Evolutionary conservation across 768 basidiomycete genomes (phyloP), one percentile per base, ranked within the genome.

Genomic region (Goffeauzyma gilvescens): DNA sequence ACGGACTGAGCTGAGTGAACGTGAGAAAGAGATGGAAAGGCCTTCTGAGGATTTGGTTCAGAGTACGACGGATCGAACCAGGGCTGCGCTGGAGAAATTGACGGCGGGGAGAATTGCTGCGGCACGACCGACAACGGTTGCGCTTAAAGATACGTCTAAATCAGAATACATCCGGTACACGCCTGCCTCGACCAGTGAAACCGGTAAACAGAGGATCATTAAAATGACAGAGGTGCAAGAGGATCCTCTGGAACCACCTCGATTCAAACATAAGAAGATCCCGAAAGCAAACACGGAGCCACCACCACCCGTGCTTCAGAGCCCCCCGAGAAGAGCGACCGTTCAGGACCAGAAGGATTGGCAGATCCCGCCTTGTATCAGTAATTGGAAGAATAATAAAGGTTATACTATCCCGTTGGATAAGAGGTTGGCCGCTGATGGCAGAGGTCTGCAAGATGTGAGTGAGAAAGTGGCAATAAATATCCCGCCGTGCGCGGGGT

Each of bases 371-470:
- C 93, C 93, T 14, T 96, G 90, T 63, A 95, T 98, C 47, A 90
- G 85, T 21, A 98, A 98, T 66, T 98, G 93, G 93, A 98, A 98
- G 70, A 98, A 98, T 70, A 95, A 96, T 76, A 98, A 96, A 67
- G 93, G 93, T 73, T 98, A 89, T 63, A 96, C 93, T 1, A 95
- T 96, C 56, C 90, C 93, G 27, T 72, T 96, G 25, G 93, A 96
- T 61, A 96, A 98, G 68, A 82, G 90, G 50, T 69, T 98, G 41
- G 93, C 93, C 28, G 90, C 93, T 3, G 93, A 96, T 63, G 90
- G 90, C n/a, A 74, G 90, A 53, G 93, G 93, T 45, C 71, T 98
- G 25, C 93, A 98, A 65, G 93, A 98, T 62, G 90, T 93, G 50
- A 62, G 82, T 70, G n/a, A n/a, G n/a, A n/a, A n/a, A n/a, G n/a